Base-by-base conservation (phyloP, 768 basidiomycete genomes). In the Suillus placidus region DNA sequence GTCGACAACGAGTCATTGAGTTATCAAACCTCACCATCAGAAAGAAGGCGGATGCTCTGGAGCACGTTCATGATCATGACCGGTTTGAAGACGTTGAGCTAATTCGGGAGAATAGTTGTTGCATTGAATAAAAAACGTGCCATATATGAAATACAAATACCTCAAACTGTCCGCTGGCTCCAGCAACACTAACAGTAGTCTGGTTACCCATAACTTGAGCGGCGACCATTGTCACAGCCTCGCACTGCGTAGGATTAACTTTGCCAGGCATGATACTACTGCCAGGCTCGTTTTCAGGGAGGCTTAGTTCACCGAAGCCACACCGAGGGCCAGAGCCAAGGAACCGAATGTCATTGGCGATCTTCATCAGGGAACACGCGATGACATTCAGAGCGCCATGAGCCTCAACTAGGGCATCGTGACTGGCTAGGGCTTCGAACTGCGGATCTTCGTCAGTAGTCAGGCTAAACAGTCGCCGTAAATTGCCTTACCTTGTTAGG, bases 221-320 rank as follows among this genome's bases (percentile, higher is more conserved):
- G 49, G 95, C 94, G 30, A 99, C 95, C 97, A 99, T 99, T 12
- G 97, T 99, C 67, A 99, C 79, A 9, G 97, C 97, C 80, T 99
- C 97, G 71, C 97, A 99, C 76, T 99, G 97, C 6, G 97, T 99
- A 13, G 97, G 97, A 81, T 99, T 99, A 66, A 99, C 97, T 82
- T 99, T 99, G 67, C 97, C 97, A 8, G 96, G 97, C 97, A 99
- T 99, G 80, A 99, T 99, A 65, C 94, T 97, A 73, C 94, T 96
- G 56, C 97, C 97, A 52, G 97, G 97, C 80, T 99, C 97, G 77
- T 99, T 99, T 81, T 99, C 97, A 13, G 97, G 97, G 60, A 99
- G 80, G 71, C 86, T 89, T 47, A 99, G 82, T 80, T 99, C 97
- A 30, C 97, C 97, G 55, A 99, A 85, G 64, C 97, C 97, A 73